A percentile compares a stretch with the other conserved stretches of the same genome.
These are phyloP conservation scores for Cicer bijugum DNA, from an alignment of 306 rosid species.

Conservation along the genomic window DNA sequence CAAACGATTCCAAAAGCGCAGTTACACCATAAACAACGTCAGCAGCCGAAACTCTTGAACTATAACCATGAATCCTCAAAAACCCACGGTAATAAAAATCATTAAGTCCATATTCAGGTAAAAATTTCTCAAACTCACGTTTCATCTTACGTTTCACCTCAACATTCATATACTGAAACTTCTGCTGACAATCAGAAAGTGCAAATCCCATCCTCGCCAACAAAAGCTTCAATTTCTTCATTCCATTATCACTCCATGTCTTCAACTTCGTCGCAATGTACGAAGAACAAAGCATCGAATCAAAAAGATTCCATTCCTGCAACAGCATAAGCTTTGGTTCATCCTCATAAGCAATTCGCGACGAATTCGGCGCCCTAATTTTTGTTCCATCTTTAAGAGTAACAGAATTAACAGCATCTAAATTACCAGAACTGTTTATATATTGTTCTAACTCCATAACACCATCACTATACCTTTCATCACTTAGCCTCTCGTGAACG, in stretches of 20 bases:
- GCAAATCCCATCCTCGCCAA: constrained; percentile 95
- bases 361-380: constrained; percentile 69
- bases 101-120: constrained; percentile 85
- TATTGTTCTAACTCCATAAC: constrained; percentile 95
- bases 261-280: constrained; percentile 87
- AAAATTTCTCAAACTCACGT: constrained; percentile 71
- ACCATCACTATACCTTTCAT: constrained; percentile 88
- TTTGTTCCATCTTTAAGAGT: constrained; percentile 89
- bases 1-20: constrained; percentile 87
- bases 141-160: constrained; percentile 92
- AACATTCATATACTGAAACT: constrained; percentile 85
- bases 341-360: constrained; percentile 82
- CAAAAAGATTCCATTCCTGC: constrained; percentile 91
- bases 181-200: constrained; percentile 91
- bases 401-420: constrained; percentile 75
- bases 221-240: constrained; percentile 84
- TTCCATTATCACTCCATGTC: constrained; percentile 97
- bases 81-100: constrained; percentile 91
- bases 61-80: constrained; percentile 73
- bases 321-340: constrained; percentile 90
- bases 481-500: constrained; percentile 84
- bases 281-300: constrained; percentile 90
- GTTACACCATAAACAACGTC: constrained; percentile 98
- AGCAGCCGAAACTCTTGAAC: constrained; percentile 90
- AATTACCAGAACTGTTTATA: constrained; percentile 79